Evolutionary conservation across 2,329 filamentous ascomycete genomes (phyloP), one percentile per base, ranked within the genome.

Genomic region (Fusarium armeniacum): DNA sequence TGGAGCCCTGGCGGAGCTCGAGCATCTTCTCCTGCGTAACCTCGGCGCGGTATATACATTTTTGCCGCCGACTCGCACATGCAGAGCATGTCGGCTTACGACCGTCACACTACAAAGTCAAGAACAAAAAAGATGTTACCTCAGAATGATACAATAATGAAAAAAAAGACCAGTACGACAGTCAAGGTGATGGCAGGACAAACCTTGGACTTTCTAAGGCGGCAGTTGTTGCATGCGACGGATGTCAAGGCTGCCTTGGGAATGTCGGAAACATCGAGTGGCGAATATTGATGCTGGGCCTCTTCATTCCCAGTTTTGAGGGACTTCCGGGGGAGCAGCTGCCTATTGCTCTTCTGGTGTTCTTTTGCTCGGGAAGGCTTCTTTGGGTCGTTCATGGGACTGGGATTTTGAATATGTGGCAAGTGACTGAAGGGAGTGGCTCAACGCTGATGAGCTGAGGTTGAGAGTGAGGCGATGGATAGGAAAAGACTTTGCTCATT

Each of bases 151-250:
- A 26, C 33, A 13, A 38, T 7, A 38, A 15, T 12, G n/a, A 18
- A 18, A 50, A n/a, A 45, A n/a, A 11, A n/a, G n/a, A 3, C 13
- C 22, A 33, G 32, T 26, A 15, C 4, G 9, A 6, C 3, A 10
- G 15, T 24, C 35, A 28, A 12, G 2, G 2, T 15, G 20, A 13
- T 35, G 33, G 24, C 4, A 4, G 6, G 5, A 49, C 49, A 47
- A 62, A 66, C 63, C 62, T 66, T 66, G 38, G 62, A 67, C 50
- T 66, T 66, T 7, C 62, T 46, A 7, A 13, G 1, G 9, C 63
- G 56, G 20, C 63, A 66, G 30, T 66, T 62, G 4, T 66, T 66
- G 45, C 63, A 66, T 16, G 63, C 63, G 35, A 67, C 63, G 22
- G 63, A 43, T 33, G 63, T 67, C 20, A 66, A 26, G 35, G 38